Base-by-base conservation (phyloP, 129 eudicot genomes). In the Apium graveolens region DNA sequence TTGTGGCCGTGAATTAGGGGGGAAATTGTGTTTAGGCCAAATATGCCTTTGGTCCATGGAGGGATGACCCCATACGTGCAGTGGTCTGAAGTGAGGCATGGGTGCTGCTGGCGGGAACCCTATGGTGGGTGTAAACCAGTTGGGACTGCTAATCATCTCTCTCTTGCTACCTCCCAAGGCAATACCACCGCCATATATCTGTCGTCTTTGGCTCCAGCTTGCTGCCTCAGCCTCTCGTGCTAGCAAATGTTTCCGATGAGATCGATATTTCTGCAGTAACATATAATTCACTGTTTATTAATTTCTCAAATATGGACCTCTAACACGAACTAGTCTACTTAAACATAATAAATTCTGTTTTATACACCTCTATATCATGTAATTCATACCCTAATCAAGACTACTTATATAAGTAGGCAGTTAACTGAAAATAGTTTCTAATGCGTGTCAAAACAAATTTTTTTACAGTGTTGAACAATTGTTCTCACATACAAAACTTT, bases 11-110 rank as follows among this genome's bases (percentile, higher is more conserved):
- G 90, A 81, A 27, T 68, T 68, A 26, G 87, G 84, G 63, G 83
- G 82, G 0, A 84, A 53, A 77, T 87, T 66, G 3, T 66, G 97
- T 57, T 93, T 93, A 16, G 92, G 95, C 98, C 98, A 93, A 53
- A 89, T 85, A 37, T 87, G 89, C 86, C 90, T 74, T 37, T 91
- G 93, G 77, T 91, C 96, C 82, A 86, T 70, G 34, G 97, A 79
- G 37, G 98, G 98, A 60, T 95, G 98, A 21, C 98, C 98, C 98
- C 98, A 95, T 17, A 95, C 98, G 60, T 95, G 98, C 34, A 95
- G 80, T 2, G 97, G 98, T 83, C 98, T 88, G 81, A 90, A 85
- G 53, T 88, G 98, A 57, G 91, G 89, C 81, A 83, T 63, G 0
- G 88, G 91, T 48, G 91, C 76, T 77, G 83, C 78, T 5, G 93